phyloP scores from a whole-genome alignment of 495 filamentous ascomycete species.

The Astrothelium subdiscretum region DNA sequence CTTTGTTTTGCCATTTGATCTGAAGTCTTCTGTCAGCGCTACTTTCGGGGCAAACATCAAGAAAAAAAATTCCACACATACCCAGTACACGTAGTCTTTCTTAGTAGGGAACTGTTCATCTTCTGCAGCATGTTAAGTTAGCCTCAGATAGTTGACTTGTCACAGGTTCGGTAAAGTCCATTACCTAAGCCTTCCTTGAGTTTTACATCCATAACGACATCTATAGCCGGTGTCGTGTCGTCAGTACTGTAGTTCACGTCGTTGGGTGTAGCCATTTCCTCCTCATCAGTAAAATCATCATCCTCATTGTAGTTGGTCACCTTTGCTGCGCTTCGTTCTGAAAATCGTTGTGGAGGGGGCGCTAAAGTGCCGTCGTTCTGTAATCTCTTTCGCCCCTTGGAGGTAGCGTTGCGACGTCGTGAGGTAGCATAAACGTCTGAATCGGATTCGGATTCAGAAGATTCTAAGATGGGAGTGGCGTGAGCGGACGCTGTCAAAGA shows the following conservation, averaged over 20 bases:
- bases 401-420: slow-evolving; percentile 50
- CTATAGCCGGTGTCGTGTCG: slow-evolving; percentile 51
- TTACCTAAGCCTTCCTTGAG: slow-evolving; percentile 54
- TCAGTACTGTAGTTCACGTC: slow-evolving; percentile 52
- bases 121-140: too few relatives aligned
- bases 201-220: slow-evolving; percentile 78
- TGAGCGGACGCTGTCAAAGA: slow-evolving; percentile 49
- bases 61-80: slow-evolving; percentile 20
- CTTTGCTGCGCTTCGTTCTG: slow-evolving; percentile 72
- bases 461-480: slow-evolving; percentile 45
- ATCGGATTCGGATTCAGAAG: slow-evolving; percentile 52
- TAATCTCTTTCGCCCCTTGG: slow-evolving; percentile 61
- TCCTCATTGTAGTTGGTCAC: slow-evolving; percentile 81
- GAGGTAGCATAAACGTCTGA: slow-evolving; percentile 55
- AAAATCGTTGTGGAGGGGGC: slow-evolving; percentile 61
- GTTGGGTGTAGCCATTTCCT: slow-evolving; percentile 41
- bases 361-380: slow-evolving; percentile 39
- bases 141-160: background rate
- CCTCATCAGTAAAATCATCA: slow-evolving; percentile 42
- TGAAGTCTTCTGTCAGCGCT: slow-evolving; percentile 16
- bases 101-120: background rate
- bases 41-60: background rate
- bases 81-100: slow-evolving; percentile 74
- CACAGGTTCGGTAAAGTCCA: background rate
- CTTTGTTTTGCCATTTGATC: slow-evolving; percentile 96